These are phyloP conservation scores for Microcyclosporella mali DNA, from an alignment of 2,329 filamentous ascomycete species.

Conservation along the genomic window DNA sequence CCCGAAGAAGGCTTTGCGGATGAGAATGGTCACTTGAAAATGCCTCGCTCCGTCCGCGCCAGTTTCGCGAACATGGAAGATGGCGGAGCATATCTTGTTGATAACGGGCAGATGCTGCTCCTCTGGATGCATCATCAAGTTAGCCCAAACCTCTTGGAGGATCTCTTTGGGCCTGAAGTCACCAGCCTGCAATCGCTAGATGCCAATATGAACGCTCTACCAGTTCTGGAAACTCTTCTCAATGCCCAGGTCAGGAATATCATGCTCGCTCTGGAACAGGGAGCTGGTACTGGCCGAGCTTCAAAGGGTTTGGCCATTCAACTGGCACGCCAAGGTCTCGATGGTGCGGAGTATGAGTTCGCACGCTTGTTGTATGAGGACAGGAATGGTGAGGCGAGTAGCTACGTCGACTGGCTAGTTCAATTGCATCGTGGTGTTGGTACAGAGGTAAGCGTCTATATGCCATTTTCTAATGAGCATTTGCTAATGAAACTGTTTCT, in stretches of 20 bases:
- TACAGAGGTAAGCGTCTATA: conserved; percentile 54
- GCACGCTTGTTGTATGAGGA: conserved; percentile 86
- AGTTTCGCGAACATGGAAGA: conserved; percentile 85
- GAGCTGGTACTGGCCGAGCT: conserved; percentile 30
- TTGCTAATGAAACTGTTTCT: conserved; percentile 12
- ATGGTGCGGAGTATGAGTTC: conserved; percentile 96
- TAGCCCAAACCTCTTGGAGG: conserved; percentile 81
- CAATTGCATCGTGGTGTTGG: conserved; percentile 91
- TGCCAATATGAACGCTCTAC: conserved; percentile 71
- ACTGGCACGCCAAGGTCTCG: conserved; percentile 82
- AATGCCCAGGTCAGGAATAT: conserved; percentile 95
- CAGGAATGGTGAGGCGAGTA: conserved; percentile 94
- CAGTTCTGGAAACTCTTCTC: conserved; percentile 81
- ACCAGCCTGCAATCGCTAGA: conserved; percentile 69
- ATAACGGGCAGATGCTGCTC: conserved; percentile 87
- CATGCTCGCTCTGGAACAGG: conserved; percentile 78
- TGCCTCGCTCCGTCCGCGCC: conserved; percentile 73
- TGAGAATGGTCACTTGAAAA: conserved; percentile 75
- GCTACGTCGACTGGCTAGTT: conserved; percentile 97
- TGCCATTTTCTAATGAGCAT: not conserved
- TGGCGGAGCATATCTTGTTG: conserved; percentile 87
- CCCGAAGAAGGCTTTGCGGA: conserved; percentile 90
- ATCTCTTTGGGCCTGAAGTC: conserved; percentile 78
- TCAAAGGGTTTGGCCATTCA: conserved; percentile 79
- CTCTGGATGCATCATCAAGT: conserved; percentile 91